Conservation (phyloP, 768 basidiomycete species). For the Psilocybe tampanensis region DNA sequence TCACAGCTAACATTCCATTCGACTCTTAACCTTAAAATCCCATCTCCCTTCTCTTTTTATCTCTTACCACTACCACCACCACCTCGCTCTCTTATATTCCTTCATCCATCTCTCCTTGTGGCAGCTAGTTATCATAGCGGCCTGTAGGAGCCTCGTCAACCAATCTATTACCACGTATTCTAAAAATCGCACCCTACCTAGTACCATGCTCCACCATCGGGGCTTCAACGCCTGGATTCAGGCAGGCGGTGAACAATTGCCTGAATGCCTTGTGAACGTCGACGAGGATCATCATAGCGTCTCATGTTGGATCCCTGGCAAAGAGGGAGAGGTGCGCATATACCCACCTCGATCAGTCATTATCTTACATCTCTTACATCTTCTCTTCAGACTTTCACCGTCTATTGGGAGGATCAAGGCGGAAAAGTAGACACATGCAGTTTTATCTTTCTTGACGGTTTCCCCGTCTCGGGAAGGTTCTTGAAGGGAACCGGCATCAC, state of each 20-base stretch:
- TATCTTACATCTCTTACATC: neutral
- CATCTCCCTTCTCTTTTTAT: too few species aligned
- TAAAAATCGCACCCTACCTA: neutral
- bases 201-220: constrained; percentile 52
- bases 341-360: neutral
- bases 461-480: constrained; percentile 63
- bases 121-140: too few species aligned
- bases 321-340: constrained; percentile 52
- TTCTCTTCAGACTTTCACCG: constrained; percentile 50
- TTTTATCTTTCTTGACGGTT: constrained; percentile 68
- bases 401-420: constrained; percentile 69
- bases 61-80: too few species aligned
- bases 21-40: too few species aligned
- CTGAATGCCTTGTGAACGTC: constrained; percentile 57
- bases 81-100: too few species aligned
- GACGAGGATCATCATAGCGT: constrained; percentile 46
- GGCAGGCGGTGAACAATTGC: constrained; percentile 47
- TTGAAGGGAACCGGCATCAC: constrained; percentile 58
- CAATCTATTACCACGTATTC: neutral
- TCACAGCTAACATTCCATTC: too few species aligned
- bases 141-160: neutral
- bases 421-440: constrained; percentile 54
- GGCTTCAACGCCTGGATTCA: constrained; percentile 75
- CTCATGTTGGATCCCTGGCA: constrained; percentile 72
- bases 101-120: too few species aligned